Base-by-base conservation (phyloP, 1,284 basidiomycete genomes). In the Ustilago crameri region DNA sequence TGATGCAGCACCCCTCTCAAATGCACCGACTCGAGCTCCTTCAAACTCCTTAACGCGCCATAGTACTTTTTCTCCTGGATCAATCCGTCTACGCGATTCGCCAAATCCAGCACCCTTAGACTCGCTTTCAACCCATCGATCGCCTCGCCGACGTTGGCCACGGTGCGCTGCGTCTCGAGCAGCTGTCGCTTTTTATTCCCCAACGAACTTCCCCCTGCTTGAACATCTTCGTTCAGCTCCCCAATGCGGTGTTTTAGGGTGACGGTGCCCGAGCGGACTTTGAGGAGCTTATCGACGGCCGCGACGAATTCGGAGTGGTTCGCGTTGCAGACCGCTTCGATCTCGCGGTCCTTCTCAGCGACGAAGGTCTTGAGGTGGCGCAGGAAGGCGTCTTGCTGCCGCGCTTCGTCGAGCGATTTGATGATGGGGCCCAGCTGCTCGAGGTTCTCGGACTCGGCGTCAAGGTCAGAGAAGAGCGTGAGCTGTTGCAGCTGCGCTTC, bases 261-360 rank as follows among this genome's bases (percentile, higher is more conserved):
- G 1, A 86, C 85, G 1, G 87, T 88, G 0, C 87, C 87, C 51
- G 87, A 93, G 78, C 97, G 91, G 81, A 98, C 94, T 47, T 91
- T 92, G 84, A 98, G 91, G 54, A 99, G 87, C 4, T 94, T 97
- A 32, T 94, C 93, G 9, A 98, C 94, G 9, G 95, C 96, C 22
- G 91, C 90, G 23, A 97, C 93, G 82, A 99, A 98, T 84, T 98
- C 96, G 85, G 95, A 93, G 83, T 98, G 97, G 84, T 98, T 98
- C 75, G 91, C 91, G 60, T 91, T 89, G 85, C 96, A 98, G 84
- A 98, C 94, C 62, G 88, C 89, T 85, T 98, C 93, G 80, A 99
- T 98, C 84, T 98, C 95, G 58, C 88, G 87, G 82, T 99, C 96
- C 85, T 98, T 97, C 71, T 93, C 89, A 78, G 91, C 89, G 49